Evolutionary conservation across 164 flowering plant species (phyloP), one percentile per base, ranked within the genome.

Genomic region (Cinnamomum chago): DNA sequence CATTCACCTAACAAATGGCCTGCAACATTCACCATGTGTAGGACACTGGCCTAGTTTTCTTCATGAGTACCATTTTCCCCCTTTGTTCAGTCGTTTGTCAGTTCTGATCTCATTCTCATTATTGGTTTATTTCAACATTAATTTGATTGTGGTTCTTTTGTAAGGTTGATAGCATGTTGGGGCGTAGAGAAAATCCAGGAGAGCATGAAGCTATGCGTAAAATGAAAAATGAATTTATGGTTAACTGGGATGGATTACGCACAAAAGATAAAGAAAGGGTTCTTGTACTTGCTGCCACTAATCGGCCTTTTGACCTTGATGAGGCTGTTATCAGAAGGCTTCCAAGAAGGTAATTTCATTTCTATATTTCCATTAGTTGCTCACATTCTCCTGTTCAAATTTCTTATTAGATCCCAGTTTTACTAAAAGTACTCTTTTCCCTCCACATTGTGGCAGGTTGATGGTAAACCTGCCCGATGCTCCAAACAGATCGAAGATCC

Each of bases 191-290:
- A 76, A 91, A 87, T 79, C 94, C 98, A 20, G 94, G 97, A 73
- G 98, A 94, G 79, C 97, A 94, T 77, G 98, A 94, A 81, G 97
- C 97, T 67, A 94, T 91, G 97, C 91, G 98, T 50, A 94, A 92
- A 80, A 94, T 94, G 97, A 94, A 92, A 85, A 94, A 94, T 83
- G 98, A 94, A 77, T 94, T 94, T 80, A 94, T 94, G 98, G 94
- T 92, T 60, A 91, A 92, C 68, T 94, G 98, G 98, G 97, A 94
- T 87, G 97, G 98, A 11, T 75, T 94, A 78, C 86, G 97, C 30
- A 91, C 98, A 65, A 94, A 92, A 76, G 97, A 94, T 73, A 88
- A 90, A 47, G 97, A 94, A 77, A 84, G 97, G 35, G 97, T 94
- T 72, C 77, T 94, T 30, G 97, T 94, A 5, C 94, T 94, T 82